Base-by-base conservation (phyloP, 176 grass and related monocot genomes). In the Oropetium thomaeum region DNA sequence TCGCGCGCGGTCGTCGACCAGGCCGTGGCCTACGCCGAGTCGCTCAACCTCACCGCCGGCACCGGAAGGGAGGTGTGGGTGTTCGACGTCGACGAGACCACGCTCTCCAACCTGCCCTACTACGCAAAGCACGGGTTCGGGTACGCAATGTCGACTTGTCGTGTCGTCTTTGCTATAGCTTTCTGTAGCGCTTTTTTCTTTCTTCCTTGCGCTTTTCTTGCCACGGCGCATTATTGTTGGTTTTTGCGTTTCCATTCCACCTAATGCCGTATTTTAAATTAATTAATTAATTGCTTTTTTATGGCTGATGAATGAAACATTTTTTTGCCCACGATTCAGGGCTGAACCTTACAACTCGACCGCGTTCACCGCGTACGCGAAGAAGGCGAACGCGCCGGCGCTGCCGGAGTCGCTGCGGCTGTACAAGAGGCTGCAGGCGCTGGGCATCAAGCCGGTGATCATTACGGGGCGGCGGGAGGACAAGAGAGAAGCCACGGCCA, bases 61-160 rank as follows among this genome's bases (percentile, higher is more conserved):
- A 30, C 87, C 28, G 87, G 87, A 45, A 93, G 62, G 57, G 90
- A 93, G 69, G 67, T 81, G 0, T 90, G 86, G 86, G 58, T 93
- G 5, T 90, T 93, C 34, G 90, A 93, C 73, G 35, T 90, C 58
- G 90, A 93, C 58, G 87, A 93, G 73, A 90, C 87, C 5, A 47
- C 74, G 0, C 87, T 93, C 25, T 90, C 87, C 64, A 93, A 87
- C 58, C 53, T 90, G 19, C 84, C 90, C 5, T 93, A 87, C 54
- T 87, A 93, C 62, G 83, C 83, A 39, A n/a, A 40, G 8, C 59
- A 93, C 22, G 90, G 83, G 7, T 93, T 87, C n/a, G 90, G 90
- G 83, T 89, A 80, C n/a, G n/a, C n/a, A n/a, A n/a, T 3, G 16
- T 45, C 0, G 1, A 1, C 16, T 14, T 8, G 5, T 22, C 19